A percentile compares a stretch with the other conserved stretches of the same genome.
Conservation (phyloP, 371 early-diverging fungal species). For the Mortierella sp. region DNA sequence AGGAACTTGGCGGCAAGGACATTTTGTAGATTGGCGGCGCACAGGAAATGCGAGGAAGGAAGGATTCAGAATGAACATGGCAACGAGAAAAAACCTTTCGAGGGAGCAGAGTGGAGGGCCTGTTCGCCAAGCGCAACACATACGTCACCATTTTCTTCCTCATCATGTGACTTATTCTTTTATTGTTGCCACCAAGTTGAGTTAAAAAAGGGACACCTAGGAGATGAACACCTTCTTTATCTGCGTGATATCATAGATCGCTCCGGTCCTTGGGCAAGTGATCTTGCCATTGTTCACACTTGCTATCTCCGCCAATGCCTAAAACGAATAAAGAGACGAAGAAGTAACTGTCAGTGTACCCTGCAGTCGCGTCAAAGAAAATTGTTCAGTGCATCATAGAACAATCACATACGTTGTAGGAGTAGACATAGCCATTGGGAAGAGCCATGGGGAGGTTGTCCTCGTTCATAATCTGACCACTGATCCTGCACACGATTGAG, state of each 20-base stretch:
- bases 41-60: slow-evolving; percentile 41
- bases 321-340: neutral
- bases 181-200: slow-evolving; percentile 1
- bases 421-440: slow-evolving; percentile 97
- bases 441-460: slow-evolving; percentile 95
- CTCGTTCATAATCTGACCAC: slow-evolving; percentile 92
- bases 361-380: neutral
- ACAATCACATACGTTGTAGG: slow-evolving; percentile 64
- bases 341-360: neutral
- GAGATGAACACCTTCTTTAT: slow-evolving; percentile 91
- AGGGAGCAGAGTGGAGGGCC: slow-evolving; percentile 9
- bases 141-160: neutral
- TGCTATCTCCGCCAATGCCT: slow-evolving; percentile 89
- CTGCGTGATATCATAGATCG: slow-evolving; percentile 71
- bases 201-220: slow-evolving; percentile 40
- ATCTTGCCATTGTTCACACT: slow-evolving; percentile 80
- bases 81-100: neutral
- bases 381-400: neutral
- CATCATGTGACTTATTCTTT: neutral
- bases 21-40: slow-evolving; percentile 19
- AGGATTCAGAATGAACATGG: slow-evolving; percentile 14
- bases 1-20: slow-evolving; percentile 27
- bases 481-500: slow-evolving; percentile 91
- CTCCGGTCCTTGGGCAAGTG: slow-evolving; percentile 86
- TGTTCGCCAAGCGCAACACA: neutral